Base-by-base conservation (phyloP, 208 protist genomes). In the Leishmania martiniquensis region DNA sequence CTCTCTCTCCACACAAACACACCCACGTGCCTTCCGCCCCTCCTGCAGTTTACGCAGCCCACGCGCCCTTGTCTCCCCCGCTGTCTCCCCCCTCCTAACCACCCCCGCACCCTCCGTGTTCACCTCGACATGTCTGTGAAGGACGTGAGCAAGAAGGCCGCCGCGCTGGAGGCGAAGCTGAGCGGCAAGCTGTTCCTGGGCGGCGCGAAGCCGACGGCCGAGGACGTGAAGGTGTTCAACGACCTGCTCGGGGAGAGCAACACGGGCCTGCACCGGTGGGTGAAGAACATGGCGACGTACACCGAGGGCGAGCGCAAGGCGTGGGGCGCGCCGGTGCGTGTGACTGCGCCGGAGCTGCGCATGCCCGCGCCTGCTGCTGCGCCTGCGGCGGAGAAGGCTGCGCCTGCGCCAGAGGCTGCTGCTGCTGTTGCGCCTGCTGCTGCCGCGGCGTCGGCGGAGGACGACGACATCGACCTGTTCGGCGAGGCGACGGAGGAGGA, bases 401-500 rank as follows among this genome's bases (percentile, higher is more conserved):
- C 77, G 65, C 75, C 77, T 25, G 75, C 80, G 52, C 68, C 78
- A 70, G 77, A 76, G 74, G 39, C 85, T 77, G 73, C 83, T 59
- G n/a, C 79, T 66, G 42, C 83, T 44, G 87, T 39, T 15, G 29
- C 82, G 77, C 69, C 76, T 42, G 76, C 86, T 25, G 83, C 78
- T 68, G 63, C 63, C 32, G 84, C 81, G 25, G 76, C 85, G 29
- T 79, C 78, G 3, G 91, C 4, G 25, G 91, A 95, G 20, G 94
- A 98, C 74, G 94, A 97, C 69, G 94, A 98, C 83, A 91, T 98
- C 74, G 94, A 98, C 82, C 88, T 98, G 54, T 98, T 98, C 77
- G 94, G 93, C 51, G 92, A 96, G 80, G 85, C 84, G 51, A 96
- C 94, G 37, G 93, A 95, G 79, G 93, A 96, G 86, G 93, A 97